These are phyloP conservation scores for Skeletonema tropicum DNA, from an alignment of 108 stramenopile genomes.

Conservation along the genomic window DNA sequence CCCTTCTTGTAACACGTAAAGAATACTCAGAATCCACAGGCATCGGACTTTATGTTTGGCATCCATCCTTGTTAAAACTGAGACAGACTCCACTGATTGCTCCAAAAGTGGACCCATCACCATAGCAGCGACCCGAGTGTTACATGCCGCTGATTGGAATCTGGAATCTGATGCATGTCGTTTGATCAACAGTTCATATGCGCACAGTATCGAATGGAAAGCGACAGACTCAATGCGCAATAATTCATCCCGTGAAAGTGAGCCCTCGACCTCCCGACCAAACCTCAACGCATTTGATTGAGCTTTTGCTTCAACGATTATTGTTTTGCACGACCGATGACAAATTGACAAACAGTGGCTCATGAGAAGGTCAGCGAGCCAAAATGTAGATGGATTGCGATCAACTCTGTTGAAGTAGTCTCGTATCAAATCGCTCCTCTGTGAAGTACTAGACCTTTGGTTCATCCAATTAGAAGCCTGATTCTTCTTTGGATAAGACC, in stretches of 20 bases:
- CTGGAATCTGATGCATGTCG: constrained; percentile 82
- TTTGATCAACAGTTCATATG: constrained; percentile 75
- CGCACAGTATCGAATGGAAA: constrained; percentile 70
- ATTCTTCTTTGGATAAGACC: constrained; percentile 28
- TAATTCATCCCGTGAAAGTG: constrained; percentile 63
- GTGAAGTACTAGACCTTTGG: constrained; percentile 17
- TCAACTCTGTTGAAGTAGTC: constrained; percentile 26
- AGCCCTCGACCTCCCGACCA: constrained; percentile 37
- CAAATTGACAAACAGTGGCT: constrained; percentile 78
- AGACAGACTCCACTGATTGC: constrained; percentile 58
- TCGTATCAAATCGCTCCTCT: constrained; percentile 3
- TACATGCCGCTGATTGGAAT: constrained; percentile 66
- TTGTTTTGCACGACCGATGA: constrained; percentile 66
- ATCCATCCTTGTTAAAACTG: constrained; percentile 74
- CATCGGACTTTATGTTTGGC: constrained; percentile 76
- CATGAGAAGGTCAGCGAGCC: constrained; percentile 76
- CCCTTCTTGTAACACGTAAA: constrained; percentile 84
- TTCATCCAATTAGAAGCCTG: constrained; percentile 25
- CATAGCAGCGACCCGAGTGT: constrained; percentile 74
- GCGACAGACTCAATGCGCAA: constrained; percentile 82
- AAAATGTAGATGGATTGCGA: constrained; percentile 66
- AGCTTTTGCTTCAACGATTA: constrained; percentile 71
- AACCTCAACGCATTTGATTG: constrained; percentile 31
- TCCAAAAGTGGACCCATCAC: constrained; percentile 58
- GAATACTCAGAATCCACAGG: constrained; percentile 74